Evolutionary conservation across 2,329 filamentous ascomycete species (phyloP).

Genomic region (Paracamarosporium sp.): DNA sequence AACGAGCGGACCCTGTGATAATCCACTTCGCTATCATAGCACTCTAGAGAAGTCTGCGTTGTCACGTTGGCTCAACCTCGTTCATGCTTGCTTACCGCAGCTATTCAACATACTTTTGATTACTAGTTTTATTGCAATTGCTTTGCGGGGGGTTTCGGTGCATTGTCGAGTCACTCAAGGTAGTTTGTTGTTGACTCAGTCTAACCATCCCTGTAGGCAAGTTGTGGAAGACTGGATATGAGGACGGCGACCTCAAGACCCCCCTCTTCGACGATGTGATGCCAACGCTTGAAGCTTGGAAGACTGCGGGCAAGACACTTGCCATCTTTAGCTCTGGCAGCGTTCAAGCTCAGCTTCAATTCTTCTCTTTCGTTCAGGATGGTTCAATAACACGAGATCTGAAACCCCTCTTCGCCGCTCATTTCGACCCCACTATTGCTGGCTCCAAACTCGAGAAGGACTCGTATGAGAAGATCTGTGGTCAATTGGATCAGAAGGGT

Average conservation of each 20-base stretch:
- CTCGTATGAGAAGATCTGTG: slow-evolving; percentile 73
- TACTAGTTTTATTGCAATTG: slow-evolving; percentile 19
- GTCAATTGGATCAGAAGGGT: slow-evolving; percentile 52
- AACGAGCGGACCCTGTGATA: slow-evolving; percentile 29
- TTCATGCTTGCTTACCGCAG: slow-evolving; percentile 17
- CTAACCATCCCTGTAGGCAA: slow-evolving; percentile 58
- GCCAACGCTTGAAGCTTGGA: slow-evolving; percentile 68
- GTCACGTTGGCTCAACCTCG: slow-evolving; percentile 8
- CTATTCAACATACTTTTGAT: slow-evolving; percentile 18
- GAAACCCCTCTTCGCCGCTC: slow-evolving; percentile 43
- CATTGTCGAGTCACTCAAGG: slow-evolving; percentile 6
- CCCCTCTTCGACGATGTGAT: slow-evolving; percentile 78
- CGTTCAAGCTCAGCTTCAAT: slow-evolving; percentile 78
- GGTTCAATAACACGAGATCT: slow-evolving; percentile 49
- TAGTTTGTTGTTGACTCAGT: slow-evolving; percentile 13
- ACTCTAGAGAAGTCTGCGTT: slow-evolving; percentile 15
- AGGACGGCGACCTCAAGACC: slow-evolving; percentile 71
- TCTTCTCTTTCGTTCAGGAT: slow-evolving; percentile 68
- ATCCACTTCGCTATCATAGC: slow-evolving; percentile 28
- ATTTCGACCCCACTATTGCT: slow-evolving; percentile 81
- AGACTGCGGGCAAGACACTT: slow-evolving; percentile 60
- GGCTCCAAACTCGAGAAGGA: slow-evolving; percentile 71
- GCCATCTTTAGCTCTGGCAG: slow-evolving; percentile 85
- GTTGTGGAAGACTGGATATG: slow-evolving; percentile 78
- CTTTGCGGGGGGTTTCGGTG: slow-evolving; percentile 1